phyloP scores from a whole-genome alignment of 2,329 filamentous ascomycete genomes.

The Blastomyces gilchristii region DNA sequence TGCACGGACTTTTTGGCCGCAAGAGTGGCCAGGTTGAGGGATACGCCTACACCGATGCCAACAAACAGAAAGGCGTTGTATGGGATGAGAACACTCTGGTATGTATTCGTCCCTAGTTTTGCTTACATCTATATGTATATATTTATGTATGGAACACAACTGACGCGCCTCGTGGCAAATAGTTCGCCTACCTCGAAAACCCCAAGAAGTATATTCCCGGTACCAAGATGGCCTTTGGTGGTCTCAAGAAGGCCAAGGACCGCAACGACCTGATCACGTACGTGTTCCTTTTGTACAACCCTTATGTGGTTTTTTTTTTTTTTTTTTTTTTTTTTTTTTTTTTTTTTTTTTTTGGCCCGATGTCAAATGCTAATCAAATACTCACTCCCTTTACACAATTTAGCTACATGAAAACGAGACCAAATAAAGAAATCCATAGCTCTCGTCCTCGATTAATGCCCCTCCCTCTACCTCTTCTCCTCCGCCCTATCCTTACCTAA shows the following conservation, averaged over 20 bases:
- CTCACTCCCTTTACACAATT: conserved; percentile 12
- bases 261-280: conserved; percentile 98
- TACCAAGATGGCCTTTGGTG: conserved; percentile 99
- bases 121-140: neutral
- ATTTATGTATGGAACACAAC: neutral
- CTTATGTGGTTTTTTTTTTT: too few species aligned
- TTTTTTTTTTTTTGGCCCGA: neutral
- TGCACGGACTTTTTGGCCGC: conserved; percentile 95
- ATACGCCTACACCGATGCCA: conserved; percentile 97
- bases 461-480: neutral
- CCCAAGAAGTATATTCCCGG: conserved; percentile 99
- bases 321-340: neutral
- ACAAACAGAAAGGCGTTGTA: conserved; percentile 89
- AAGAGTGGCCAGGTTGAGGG: conserved; percentile 85
- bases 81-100: conserved; percentile 84
- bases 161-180: conserved; percentile 17
- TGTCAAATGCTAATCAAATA: neutral
- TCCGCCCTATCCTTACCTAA: conserved; percentile 16
- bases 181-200: conserved; percentile 99
- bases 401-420: conserved; percentile 24
- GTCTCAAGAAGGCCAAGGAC: conserved; percentile 99
- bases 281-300: conserved; percentile 28
- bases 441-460: conserved; percentile 1
- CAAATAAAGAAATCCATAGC: conserved; percentile 16
- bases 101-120: conserved; percentile 27